phyloP scores from a whole-genome alignment of 192 early-diverging fungal genomes.

The Fimicolochytrium jonesii region DNA sequence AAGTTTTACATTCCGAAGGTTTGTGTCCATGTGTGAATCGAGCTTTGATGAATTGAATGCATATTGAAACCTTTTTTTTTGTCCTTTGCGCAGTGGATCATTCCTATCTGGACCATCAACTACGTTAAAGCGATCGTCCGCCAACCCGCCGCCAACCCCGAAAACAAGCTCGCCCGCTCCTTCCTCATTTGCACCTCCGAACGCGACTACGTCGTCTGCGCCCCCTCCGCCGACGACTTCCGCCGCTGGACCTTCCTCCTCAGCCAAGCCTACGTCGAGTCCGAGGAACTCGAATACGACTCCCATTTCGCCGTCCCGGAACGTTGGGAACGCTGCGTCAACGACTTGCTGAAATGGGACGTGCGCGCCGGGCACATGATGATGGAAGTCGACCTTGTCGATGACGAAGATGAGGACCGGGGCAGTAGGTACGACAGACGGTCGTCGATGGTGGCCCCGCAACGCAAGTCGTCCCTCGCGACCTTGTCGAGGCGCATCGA shows the following conservation, averaged over 20 bases:
- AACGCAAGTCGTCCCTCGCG: too few relatives aligned
- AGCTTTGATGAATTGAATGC: background rate
- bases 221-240: constrained; percentile 29
- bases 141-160: constrained; percentile 20
- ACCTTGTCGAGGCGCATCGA: too few relatives aligned
- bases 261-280: constrained; percentile 15
- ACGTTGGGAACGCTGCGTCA: too few relatives aligned
- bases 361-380: too few relatives aligned
- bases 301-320: too few relatives aligned
- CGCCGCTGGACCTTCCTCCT: constrained; percentile 39
- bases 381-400: too few relatives aligned
- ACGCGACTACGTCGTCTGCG: constrained; percentile 37
- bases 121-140: constrained; percentile 22
- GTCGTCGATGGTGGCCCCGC: too few relatives aligned
- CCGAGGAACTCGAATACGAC: too few relatives aligned
- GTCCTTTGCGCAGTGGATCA: constrained; percentile 41
- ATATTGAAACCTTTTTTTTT: background rate
- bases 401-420: too few relatives aligned
- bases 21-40: background rate
- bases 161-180: constrained; percentile 24
- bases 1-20: constrained; percentile 41
- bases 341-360: too few relatives aligned
- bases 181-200: constrained; percentile 33
- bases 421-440: too few relatives aligned
- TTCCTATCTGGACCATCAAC: constrained; percentile 26